Evolutionary conservation across 108 stramenopile species (phyloP).

Genomic region (Epithemia pelagica): DNA sequence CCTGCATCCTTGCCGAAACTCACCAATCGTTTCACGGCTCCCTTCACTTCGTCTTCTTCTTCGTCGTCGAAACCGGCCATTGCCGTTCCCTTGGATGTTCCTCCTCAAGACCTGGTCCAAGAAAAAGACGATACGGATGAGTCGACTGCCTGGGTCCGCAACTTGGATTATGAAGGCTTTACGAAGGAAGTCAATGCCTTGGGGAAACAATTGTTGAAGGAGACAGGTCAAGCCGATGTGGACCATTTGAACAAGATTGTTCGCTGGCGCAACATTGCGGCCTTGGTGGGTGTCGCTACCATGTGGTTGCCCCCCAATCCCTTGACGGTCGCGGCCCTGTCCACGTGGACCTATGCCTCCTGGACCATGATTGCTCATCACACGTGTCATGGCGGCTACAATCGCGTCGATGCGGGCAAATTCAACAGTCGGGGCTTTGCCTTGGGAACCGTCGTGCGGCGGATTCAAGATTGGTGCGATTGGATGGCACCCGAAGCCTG

Average conservation of each 20-base stretch:
- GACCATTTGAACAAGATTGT: conserved; percentile 88
- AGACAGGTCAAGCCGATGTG: conserved; percentile 71
- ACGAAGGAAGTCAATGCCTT: conserved; percentile 67
- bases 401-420: conserved; percentile 42
- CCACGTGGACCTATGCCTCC: conserved; percentile 47
- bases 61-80: background rate
- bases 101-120: background rate
- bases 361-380: conserved; percentile 81
- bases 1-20: background rate
- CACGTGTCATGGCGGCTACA: conserved; percentile 74
- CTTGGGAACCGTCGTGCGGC: conserved; percentile 39
- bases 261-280: conserved; percentile 66
- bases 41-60: background rate
- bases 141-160: conserved; percentile 56
- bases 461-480: conserved; percentile 67
- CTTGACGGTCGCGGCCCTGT: conserved; percentile 45
- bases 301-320: conserved; percentile 54
- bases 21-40: background rate
- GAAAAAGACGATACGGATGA: too few relatives aligned
- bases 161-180: conserved; percentile 76
- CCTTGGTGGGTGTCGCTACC: conserved; percentile 57
- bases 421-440: conserved; percentile 62
- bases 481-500: conserved; percentile 82
- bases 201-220: conserved; percentile 66
- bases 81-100: background rate